Percentiles rank a stretch among this genome's conserved stretches.
Evolutionary conservation across 345 rosid genomes (phyloP).

Genomic region (Eucalyptus tenuipes): DNA sequence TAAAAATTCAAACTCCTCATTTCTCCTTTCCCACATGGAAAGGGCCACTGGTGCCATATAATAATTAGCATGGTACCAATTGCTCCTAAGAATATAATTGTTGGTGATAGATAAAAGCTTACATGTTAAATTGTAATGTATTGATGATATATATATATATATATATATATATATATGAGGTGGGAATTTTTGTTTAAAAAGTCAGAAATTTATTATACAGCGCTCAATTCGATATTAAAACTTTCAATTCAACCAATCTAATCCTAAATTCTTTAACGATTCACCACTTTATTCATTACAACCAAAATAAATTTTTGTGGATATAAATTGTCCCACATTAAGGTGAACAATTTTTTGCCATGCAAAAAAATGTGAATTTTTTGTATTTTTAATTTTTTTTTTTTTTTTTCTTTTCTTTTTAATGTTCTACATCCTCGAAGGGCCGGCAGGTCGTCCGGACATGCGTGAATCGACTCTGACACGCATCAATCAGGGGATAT

Average conservation of each 20-base stretch:
- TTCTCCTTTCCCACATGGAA: accelerated
- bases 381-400: not conserved
- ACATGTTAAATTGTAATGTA: not conserved
- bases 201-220: accelerated
- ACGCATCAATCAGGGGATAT: not conserved
- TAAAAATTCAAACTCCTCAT: accelerated
- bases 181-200: accelerated
- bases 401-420: too few species aligned
- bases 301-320: not conserved
- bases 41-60: accelerated
- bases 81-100: not conserved
- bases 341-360: not conserved
- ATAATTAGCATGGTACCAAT: not conserved
- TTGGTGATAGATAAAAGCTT: not conserved
- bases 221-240: accelerated
- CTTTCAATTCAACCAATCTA: accelerated
- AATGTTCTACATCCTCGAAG: not conserved
- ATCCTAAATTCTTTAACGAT: accelerated
- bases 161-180: not conserved
- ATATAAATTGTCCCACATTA: too few species aligned
- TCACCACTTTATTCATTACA: not conserved
- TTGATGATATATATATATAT: not conserved
- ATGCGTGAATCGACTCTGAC: not conserved
- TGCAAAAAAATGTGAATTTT: not conserved
- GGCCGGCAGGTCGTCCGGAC: not conserved